A percentile compares a stretch with the other conserved stretches of the same genome.
phyloP scores from a whole-genome alignment of 2,329 filamentous ascomycete genomes.

The Neopestalotiopsis sp. region DNA sequence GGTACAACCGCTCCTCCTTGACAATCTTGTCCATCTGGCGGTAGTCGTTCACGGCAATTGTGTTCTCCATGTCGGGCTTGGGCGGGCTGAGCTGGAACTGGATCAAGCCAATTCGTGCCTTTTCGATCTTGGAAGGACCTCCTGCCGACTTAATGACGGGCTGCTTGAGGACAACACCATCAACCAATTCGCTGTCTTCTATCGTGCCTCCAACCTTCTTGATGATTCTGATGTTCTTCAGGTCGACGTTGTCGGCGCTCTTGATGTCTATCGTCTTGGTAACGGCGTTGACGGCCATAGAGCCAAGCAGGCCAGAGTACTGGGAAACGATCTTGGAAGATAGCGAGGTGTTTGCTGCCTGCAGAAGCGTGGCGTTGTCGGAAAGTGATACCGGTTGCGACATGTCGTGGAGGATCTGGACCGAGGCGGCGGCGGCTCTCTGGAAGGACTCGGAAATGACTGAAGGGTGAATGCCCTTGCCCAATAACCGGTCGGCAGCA shows the following conservation, averaged over 20 bases:
- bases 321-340: conserved; percentile 99
- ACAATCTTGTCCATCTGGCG: conserved; percentile 99
- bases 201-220: conserved; percentile 99
- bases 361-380: conserved; percentile 88
- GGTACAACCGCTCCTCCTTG: conserved; percentile 97
- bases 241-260: conserved; percentile 93
- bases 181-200: conserved; percentile 96
- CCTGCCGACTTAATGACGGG: conserved; percentile 92
- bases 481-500: conserved; percentile 87
- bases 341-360: conserved; percentile 95
- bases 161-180: conserved; percentile 91
- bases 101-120: conserved; percentile 94
- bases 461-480: conserved; percentile 95
- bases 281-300: conserved; percentile 97
- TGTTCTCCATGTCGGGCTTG: conserved; percentile 99
- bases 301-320: conserved; percentile 92
- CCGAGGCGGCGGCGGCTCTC: conserved; percentile 86
- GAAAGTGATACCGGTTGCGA: conserved; percentile 89
- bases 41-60: conserved; percentile 99
- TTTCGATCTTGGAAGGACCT: conserved; percentile 92
- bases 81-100: conserved; percentile 98
- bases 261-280: conserved; percentile 95
- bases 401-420: conserved; percentile 92
- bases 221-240: conserved; percentile 94
- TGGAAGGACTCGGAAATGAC: conserved; percentile 98